Percentiles rank a stretch among this genome's conserved stretches.
phyloP scores from a whole-genome alignment of 371 early-diverging fungal genomes.

The Umbelopsis sp. region DNA sequence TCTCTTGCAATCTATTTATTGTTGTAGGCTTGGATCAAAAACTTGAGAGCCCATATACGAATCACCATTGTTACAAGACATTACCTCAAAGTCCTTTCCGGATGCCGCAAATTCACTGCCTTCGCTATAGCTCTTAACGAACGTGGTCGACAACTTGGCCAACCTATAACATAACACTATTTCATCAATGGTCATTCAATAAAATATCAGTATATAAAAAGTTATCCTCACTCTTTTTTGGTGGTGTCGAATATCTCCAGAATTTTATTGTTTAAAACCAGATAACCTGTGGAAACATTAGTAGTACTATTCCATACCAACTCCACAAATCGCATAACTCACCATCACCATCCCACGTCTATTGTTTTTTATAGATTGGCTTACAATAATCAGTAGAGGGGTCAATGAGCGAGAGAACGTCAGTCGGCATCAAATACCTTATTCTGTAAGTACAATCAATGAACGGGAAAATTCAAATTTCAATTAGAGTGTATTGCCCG shows the following conservation, averaged over 20 bases:
- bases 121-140: neutral
- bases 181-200: neutral
- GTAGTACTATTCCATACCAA: neutral
- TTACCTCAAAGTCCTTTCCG: conserved; percentile 15
- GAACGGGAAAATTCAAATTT: neutral
- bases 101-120: conserved; percentile 2
- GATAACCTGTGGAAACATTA: neutral
- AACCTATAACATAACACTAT: neutral
- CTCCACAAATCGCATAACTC: neutral
- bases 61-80: too few relatives aligned
- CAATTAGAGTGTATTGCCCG: neutral
- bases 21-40: too few relatives aligned
- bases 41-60: too few relatives aligned
- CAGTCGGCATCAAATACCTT: neutral
- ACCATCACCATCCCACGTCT: conserved; percentile 16
- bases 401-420: neutral
- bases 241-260: neutral
- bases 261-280: neutral
- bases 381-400: neutral
- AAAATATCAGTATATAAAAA: neutral
- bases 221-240: neutral
- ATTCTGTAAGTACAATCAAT: neutral
- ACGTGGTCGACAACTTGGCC: neutral
- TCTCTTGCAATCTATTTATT: neutral
- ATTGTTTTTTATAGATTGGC: neutral